phyloP scores from a whole-genome alignment of 2,329 filamentous ascomycete genomes.

The Acrocalymma vagum region DNA sequence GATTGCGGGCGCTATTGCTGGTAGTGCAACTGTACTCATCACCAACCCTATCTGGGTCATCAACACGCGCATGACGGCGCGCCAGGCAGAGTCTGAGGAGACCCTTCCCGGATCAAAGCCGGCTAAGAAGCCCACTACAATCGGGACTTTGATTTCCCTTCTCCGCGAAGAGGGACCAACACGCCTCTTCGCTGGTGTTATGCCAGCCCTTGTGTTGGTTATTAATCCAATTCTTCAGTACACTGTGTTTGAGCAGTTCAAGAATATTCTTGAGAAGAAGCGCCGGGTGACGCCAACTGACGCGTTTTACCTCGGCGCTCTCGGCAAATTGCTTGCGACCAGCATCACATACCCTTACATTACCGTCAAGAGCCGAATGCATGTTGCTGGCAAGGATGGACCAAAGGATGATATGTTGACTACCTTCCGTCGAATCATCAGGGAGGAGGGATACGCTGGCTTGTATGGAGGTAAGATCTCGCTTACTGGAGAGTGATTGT shows the following conservation, averaged over 20 bases:
- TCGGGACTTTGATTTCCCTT: constrained; percentile 82
- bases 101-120: constrained; percentile 51
- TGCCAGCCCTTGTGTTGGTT: constrained; percentile 91
- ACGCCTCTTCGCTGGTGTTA: constrained; percentile 89
- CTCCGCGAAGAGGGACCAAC: constrained; percentile 83
- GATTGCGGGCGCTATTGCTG: constrained; percentile 92
- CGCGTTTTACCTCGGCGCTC: constrained; percentile 88
- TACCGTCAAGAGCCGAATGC: constrained; percentile 97
- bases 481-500: neutral
- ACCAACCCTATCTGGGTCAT: constrained; percentile 99
- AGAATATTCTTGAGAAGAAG: constrained; percentile 84
- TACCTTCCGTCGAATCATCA: constrained; percentile 80
- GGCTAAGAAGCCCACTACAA: constrained; percentile 72
- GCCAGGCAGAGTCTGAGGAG: constrained; percentile 67
- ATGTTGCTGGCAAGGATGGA: constrained; percentile 81
- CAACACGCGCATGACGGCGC: constrained; percentile 97
- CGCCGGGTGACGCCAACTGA: constrained; percentile 81
- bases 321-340: constrained; percentile 95
- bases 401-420: constrained; percentile 82
- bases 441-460: constrained; percentile 89
- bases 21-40: constrained; percentile 90
- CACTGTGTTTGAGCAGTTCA: constrained; percentile 98
- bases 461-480: constrained; percentile 84
- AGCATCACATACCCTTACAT: constrained; percentile 98
- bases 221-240: constrained; percentile 99